phyloP scores from a whole-genome alignment of 164 flowering plant genomes.

The Magnolia sinica region DNA sequence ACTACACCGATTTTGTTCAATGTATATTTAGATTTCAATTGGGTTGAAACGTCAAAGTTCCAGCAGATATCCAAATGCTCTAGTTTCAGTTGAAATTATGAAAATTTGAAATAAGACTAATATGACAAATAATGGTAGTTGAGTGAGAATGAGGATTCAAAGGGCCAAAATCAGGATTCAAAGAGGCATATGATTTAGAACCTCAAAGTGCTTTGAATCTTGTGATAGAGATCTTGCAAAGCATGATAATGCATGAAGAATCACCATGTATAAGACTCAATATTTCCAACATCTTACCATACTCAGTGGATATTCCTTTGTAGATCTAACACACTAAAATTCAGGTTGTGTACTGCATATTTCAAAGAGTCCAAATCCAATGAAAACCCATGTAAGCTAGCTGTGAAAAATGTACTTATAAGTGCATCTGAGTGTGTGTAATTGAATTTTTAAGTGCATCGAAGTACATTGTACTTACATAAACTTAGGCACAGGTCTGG shows the following conservation, averaged over 20 bases:
- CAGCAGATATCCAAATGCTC: background rate
- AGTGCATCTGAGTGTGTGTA: too few relatives aligned
- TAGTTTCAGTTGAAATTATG: background rate
- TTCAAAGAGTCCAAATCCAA: too few relatives aligned
- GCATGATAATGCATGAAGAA: background rate
- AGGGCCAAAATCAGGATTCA: background rate
- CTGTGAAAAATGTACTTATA: too few relatives aligned
- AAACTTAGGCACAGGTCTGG: too few relatives aligned
- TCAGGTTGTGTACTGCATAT: too few relatives aligned
- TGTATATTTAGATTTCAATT: background rate
- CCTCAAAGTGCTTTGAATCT: background rate
- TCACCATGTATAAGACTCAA: background rate
- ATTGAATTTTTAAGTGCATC: too few relatives aligned
- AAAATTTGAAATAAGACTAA: background rate
- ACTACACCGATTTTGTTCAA: background rate
- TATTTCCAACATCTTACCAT: background rate
- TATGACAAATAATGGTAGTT: background rate
- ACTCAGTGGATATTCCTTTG: background rate
- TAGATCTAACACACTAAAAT: background rate
- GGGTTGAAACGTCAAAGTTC: background rate
- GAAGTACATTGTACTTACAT: too few relatives aligned
- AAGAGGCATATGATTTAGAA: background rate
- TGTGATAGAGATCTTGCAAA: background rate
- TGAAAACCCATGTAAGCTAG: too few relatives aligned
- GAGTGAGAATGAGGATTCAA: background rate